Percentiles rank a stretch among this genome's conserved stretches.
Conservation (phyloP, 257 asterid genomes). For the Solanum pinnatisectum region DNA sequence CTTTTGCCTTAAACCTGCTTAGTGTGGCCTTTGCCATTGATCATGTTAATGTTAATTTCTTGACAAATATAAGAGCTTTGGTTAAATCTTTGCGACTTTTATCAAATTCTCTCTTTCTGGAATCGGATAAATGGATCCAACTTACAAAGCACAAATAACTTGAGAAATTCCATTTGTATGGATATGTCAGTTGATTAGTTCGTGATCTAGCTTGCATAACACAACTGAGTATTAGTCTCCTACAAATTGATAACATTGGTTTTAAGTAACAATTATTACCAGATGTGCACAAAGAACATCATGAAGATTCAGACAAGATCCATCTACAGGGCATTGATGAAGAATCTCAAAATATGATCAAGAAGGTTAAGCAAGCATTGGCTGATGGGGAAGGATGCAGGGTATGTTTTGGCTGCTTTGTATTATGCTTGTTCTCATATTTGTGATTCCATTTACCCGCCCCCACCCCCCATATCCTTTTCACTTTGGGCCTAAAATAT, state of each 20-base stretch:
- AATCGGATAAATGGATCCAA: background rate
- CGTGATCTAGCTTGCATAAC: background rate
- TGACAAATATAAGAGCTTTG: background rate
- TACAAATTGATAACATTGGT: background rate
- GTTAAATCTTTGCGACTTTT: background rate
- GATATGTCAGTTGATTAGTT: background rate
- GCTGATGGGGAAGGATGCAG: conserved; percentile 87
- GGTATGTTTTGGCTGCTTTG: conserved; percentile 33
- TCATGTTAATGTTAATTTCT: background rate
- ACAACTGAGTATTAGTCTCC: background rate
- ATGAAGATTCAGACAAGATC: conserved; percentile 35
- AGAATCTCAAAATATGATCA: conserved; percentile 69
- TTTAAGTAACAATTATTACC: conserved; percentile 10
- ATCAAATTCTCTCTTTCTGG: background rate
- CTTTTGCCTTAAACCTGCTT: background rate
- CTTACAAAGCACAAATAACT: background rate
- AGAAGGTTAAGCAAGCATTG: conserved; percentile 84
- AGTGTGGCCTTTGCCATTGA: background rate
- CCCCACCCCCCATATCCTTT: background rate
- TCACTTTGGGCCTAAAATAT: conserved; percentile 1
- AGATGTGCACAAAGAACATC: conserved; percentile 66
- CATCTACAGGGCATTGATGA: conserved; percentile 68
- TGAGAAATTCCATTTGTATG: background rate
- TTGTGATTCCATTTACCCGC: background rate
- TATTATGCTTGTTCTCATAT: background rate